phyloP scores from a whole-genome alignment of 106 monocot species.

The Vanilla planifolia region DNA sequence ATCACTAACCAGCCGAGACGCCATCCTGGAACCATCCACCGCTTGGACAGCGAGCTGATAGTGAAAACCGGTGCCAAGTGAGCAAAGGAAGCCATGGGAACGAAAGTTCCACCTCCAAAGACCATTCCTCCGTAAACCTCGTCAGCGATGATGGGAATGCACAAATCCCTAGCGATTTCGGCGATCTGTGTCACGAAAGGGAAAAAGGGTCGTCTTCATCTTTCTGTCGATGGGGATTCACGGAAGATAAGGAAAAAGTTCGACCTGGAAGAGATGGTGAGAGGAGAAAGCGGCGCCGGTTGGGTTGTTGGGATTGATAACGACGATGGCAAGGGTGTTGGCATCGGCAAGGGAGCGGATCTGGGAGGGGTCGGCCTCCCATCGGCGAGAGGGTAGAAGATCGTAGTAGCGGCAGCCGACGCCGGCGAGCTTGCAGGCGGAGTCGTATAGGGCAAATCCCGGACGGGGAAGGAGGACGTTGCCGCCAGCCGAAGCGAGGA shows the following conservation, averaged over 20 bases:
- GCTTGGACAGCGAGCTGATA: conserved; percentile 73
- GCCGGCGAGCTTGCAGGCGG: conserved; percentile 48
- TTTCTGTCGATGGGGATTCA: too few species aligned
- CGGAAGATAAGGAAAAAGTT: too few species aligned
- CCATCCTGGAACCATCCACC: conserved; percentile 95
- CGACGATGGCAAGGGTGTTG: conserved; percentile 50
- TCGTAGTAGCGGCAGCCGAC: conserved; percentile 82
- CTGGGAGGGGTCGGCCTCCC: conserved; percentile 60
- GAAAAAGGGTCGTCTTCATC: not conserved
- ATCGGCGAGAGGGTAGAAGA: conserved; percentile 37
- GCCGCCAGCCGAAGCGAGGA: conserved; percentile 43
- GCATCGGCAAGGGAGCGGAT: conserved; percentile 41
- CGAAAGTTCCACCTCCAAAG: conserved; percentile 49
- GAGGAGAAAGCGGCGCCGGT: conserved; percentile 72
- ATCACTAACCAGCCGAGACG: conserved; percentile 92
- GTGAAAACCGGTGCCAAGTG: conserved; percentile 62
- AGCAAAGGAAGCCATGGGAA: conserved; percentile 68
- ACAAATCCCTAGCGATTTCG: conserved; percentile 61
- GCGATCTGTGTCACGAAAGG: conserved; percentile 47
- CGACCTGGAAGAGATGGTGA: conserved; percentile 58
- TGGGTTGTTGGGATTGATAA: conserved; percentile 95
- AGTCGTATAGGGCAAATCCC: conserved; percentile 78
- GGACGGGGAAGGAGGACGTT: conserved; percentile 83
- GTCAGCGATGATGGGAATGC: conserved; percentile 66
- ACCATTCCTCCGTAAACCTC: conserved; percentile 90